A percentile compares a stretch with the other conserved stretches of the same genome.
Evolutionary conservation across 805 yeast genomes (phyloP).

Genomic region (Starmerella khaoyaiensis): DNA sequence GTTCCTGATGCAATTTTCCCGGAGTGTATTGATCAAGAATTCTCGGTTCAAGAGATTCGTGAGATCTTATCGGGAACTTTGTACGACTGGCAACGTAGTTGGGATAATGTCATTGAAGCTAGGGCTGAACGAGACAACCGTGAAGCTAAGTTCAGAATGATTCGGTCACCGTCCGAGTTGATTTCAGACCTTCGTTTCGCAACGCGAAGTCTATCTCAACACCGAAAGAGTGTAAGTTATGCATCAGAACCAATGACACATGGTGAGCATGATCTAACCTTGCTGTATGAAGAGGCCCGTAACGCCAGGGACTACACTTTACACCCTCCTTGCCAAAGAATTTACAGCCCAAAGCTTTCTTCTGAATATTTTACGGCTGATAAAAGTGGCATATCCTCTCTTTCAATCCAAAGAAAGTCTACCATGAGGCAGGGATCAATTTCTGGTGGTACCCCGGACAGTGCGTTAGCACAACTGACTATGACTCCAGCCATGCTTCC

Average conservation of each 20-base stretch:
- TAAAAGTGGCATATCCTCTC: too few relatives aligned
- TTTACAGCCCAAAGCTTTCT: not conserved
- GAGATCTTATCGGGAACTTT: constrained; percentile 15
- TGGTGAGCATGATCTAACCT: constrained; percentile 1
- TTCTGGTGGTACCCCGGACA: too few relatives aligned
- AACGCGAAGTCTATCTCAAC: constrained; percentile 5
- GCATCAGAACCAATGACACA: not conserved
- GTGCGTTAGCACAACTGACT: too few relatives aligned
- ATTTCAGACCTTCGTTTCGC: constrained; percentile 9
- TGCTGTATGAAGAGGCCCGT: constrained; percentile 16
- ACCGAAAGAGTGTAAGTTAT: constrained; percentile 1
- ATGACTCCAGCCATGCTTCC: too few relatives aligned
- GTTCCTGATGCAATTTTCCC: constrained; percentile 16
- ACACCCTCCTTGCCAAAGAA: constrained; percentile 12
- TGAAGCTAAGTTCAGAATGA: not conserved
- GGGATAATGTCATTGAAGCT: constrained; percentile 14
- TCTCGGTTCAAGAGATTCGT: constrained; percentile 8
- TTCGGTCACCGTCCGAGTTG: constrained; percentile 15
- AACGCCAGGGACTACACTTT: constrained; percentile 16
- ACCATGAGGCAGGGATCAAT: too few relatives aligned
- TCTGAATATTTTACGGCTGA: too few relatives aligned
- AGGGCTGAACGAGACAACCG: constrained; percentile 8
- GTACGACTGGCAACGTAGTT: constrained; percentile 18
- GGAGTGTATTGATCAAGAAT: not conserved
- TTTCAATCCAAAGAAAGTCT: too few relatives aligned